Evolutionary conservation across 106 monocot species (phyloP).

Genomic region (Dioscorea alata): DNA sequence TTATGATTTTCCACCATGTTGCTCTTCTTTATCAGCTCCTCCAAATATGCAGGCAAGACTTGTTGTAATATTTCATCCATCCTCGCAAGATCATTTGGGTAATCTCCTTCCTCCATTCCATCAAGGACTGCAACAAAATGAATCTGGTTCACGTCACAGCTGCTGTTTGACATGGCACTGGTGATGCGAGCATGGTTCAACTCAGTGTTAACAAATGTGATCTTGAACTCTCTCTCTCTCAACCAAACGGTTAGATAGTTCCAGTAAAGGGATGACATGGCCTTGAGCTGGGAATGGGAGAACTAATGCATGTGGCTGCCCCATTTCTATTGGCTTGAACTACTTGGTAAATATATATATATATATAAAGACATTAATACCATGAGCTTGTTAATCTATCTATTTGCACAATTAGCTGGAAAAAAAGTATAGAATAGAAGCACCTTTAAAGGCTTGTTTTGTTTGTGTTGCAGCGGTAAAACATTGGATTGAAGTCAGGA

Average conservation of each 20-base stretch:
- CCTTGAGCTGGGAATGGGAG: constrained; percentile 48
- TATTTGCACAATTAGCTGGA: no score
- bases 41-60: constrained; percentile 19
- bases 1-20: not conserved
- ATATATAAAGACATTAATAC: no score
- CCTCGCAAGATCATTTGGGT: constrained; percentile 17
- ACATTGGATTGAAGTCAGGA: no score
- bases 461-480: no score
- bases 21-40: constrained; percentile 18
- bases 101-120: constrained; percentile 17
- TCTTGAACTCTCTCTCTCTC: constrained; percentile 29
- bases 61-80: not conserved
- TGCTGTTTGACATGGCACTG: constrained; percentile 4
- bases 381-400: no score
- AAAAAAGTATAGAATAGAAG: no score
- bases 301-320: constrained; percentile 22
- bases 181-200: constrained; percentile 25
- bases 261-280: constrained; percentile 53
- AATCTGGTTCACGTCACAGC: constrained; percentile 4
- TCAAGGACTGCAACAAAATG: constrained; percentile 31
- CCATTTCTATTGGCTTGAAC: not conserved
- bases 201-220: constrained; percentile 52
- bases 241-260: constrained; percentile 34
- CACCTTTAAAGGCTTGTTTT: no score
- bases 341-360: no score